Conservation (phyloP, 139 green algal species). For the Penium margaritaceum region DNA sequence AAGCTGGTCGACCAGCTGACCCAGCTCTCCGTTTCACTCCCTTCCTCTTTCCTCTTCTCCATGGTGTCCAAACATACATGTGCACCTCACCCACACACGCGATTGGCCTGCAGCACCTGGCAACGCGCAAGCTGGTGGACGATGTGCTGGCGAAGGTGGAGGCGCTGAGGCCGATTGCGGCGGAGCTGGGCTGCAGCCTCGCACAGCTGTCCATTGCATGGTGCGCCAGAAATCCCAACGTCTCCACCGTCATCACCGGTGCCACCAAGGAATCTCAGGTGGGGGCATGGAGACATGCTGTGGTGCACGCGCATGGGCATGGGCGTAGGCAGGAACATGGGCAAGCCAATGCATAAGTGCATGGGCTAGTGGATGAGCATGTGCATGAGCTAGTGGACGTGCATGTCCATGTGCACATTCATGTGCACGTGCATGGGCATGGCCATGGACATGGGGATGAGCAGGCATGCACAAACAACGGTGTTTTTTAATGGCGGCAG, state of each 20-base stretch:
- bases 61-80: too few species aligned
- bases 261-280: slow-evolving; percentile 60
- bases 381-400: too few species aligned
- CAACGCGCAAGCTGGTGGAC: slow-evolving; percentile 50
- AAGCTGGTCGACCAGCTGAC: not conserved
- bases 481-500: too few species aligned
- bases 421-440: too few species aligned
- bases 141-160: slow-evolving; percentile 57
- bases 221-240: slow-evolving; percentile 64
- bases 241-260: slow-evolving; percentile 73
- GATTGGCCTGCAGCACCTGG: slow-evolving; percentile 5
- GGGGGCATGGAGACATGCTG: too few species aligned
- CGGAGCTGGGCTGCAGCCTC: slow-evolving; percentile 59
- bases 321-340: too few species aligned
- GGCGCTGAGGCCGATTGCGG: slow-evolving; percentile 62
- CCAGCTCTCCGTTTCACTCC: not conserved
- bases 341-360: too few species aligned
- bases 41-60: not conserved
- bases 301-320: too few species aligned
- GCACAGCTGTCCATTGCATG: slow-evolving; percentile 74
- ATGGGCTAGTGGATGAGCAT: too few species aligned
- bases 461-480: too few species aligned
- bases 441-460: too few species aligned
- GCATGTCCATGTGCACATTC: too few species aligned
- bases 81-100: not conserved